Evolutionary conservation across 2,329 filamentous ascomycete species (phyloP).

Genomic region (Tetracladium maxilliforme): DNA sequence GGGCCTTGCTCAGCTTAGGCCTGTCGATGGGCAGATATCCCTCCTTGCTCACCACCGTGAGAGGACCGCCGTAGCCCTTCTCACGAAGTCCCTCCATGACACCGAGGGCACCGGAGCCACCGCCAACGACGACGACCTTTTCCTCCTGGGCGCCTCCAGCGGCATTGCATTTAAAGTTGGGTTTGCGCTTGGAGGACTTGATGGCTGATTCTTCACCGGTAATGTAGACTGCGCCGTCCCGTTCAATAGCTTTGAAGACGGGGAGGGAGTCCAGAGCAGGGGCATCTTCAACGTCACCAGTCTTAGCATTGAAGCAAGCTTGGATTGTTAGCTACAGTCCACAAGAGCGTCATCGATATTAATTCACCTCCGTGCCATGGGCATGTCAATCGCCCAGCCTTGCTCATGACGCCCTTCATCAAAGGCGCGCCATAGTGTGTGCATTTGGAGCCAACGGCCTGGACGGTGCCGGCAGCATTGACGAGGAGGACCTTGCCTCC

Average conservation of each 20-base stretch:
- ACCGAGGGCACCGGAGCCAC: slow-evolving; percentile 73
- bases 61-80: slow-evolving; percentile 61
- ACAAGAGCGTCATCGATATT: slow-evolving; percentile 4
- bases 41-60: slow-evolving; percentile 76
- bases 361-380: slow-evolving; percentile 84
- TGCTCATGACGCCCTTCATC: slow-evolving; percentile 70
- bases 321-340: slow-evolving; percentile 5
- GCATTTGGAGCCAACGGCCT: slow-evolving; percentile 73
- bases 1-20: slow-evolving; percentile 87
- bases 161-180: slow-evolving; percentile 57
- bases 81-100: slow-evolving; percentile 71
- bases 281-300: slow-evolving; percentile 89
- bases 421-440: slow-evolving; percentile 88
- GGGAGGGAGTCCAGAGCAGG: slow-evolving; percentile 79
- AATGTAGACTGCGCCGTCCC: slow-evolving; percentile 72
- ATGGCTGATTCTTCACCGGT: slow-evolving; percentile 65
- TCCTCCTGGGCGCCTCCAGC: slow-evolving; percentile 33
- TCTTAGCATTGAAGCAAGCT: slow-evolving; percentile 87
- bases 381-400: slow-evolving; percentile 73
- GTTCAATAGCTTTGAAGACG: slow-evolving; percentile 68
- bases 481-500: slow-evolving; percentile 75
- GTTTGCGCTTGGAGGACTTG: slow-evolving; percentile 58
- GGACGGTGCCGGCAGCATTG: slow-evolving; percentile 60
- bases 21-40: slow-evolving; percentile 81
- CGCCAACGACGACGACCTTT: slow-evolving; percentile 73